Evolutionary conservation across 2,329 filamentous ascomycete species (phyloP).

Genomic region (Claviceps paspali): DNA sequence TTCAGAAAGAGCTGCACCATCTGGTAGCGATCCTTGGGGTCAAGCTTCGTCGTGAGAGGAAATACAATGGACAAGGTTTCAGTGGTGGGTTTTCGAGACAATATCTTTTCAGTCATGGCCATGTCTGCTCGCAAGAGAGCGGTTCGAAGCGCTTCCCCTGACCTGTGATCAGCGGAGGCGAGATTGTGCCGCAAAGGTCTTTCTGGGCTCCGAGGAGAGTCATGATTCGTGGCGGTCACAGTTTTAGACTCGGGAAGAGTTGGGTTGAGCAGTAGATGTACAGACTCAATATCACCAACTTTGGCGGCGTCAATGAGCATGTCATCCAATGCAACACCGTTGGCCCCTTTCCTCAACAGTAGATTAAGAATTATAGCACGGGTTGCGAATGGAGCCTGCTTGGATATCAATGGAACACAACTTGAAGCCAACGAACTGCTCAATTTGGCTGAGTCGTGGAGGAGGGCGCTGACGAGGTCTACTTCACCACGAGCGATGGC

Average conservation of each 20-base stretch:
- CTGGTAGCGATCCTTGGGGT: conserved; percentile 26
- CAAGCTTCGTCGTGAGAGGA: conserved; percentile 28
- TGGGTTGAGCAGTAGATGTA: conserved; percentile 33
- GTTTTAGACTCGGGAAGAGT: conserved; percentile 22
- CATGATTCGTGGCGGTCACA: conserved; percentile 7
- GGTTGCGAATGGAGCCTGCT: conserved; percentile 28
- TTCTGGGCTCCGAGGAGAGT: conserved; percentile 15
- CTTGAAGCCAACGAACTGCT: conserved; percentile 31
- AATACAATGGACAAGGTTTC: conserved; percentile 34
- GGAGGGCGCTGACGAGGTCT: conserved; percentile 30
- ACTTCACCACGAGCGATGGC: conserved; percentile 30
- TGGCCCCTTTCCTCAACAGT: conserved; percentile 35
- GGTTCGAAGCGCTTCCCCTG: conserved; percentile 33
- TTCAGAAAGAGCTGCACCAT: conserved; percentile 35
- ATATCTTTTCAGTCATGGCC: conserved; percentile 28
- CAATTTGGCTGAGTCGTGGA: conserved; percentile 28
- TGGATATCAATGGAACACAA: conserved; percentile 33
- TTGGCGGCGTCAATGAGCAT: conserved; percentile 34
- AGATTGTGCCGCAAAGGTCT: conserved; percentile 23
- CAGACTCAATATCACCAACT: conserved; percentile 30
- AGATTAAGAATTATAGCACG: conserved; percentile 28
- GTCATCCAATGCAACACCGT: conserved; percentile 30
- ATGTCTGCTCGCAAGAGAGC: conserved; percentile 31
- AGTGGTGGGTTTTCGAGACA: conserved; percentile 29
- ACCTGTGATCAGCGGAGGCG: conserved; percentile 37